Percentiles rank a stretch among this genome's conserved stretches.
Conservation (phyloP, 495 filamentous ascomycete species). For the Penicillium parvum region DNA sequence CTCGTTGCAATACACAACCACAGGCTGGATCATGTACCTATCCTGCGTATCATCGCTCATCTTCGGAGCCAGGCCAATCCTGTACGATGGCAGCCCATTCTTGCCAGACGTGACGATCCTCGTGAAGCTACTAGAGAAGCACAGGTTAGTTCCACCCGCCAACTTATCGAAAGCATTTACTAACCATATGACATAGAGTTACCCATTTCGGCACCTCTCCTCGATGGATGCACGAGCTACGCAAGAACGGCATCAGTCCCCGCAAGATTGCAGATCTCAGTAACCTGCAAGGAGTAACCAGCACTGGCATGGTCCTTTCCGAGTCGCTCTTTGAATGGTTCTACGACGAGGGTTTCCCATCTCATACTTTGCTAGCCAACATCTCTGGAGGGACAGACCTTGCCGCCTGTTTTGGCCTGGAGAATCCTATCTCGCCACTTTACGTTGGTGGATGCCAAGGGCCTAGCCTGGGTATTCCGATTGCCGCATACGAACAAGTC, state of each 20-base stretch:
- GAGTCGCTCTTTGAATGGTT: conserved; percentile 75
- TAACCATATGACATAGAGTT: conserved; percentile 21
- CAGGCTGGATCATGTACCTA: conserved; percentile 85
- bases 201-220: conserved; percentile 65
- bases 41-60: conserved; percentile 49
- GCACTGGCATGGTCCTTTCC: conserved; percentile 75
- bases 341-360: conserved; percentile 69
- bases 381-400: conserved; percentile 78
- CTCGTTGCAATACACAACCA: conserved; percentile 55
- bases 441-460: conserved; percentile 68
- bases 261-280: conserved; percentile 57
- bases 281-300: conserved; percentile 52
- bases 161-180: background rate
- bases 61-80: conserved; percentile 50
- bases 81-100: conserved; percentile 78
- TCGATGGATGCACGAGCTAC: conserved; percentile 65
- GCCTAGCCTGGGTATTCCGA: conserved; percentile 55
- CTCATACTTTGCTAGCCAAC: conserved; percentile 59
- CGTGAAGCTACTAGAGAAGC: conserved; percentile 52
- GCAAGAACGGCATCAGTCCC: conserved; percentile 54
- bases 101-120: conserved; percentile 57
- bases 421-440: conserved; percentile 64
- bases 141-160: conserved; percentile 42
- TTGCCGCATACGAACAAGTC: conserved; percentile 59
- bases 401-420: conserved; percentile 62